Base-by-base conservation (phyloP, 116 monocot genomes). In the Thalassia testudinum region DNA sequence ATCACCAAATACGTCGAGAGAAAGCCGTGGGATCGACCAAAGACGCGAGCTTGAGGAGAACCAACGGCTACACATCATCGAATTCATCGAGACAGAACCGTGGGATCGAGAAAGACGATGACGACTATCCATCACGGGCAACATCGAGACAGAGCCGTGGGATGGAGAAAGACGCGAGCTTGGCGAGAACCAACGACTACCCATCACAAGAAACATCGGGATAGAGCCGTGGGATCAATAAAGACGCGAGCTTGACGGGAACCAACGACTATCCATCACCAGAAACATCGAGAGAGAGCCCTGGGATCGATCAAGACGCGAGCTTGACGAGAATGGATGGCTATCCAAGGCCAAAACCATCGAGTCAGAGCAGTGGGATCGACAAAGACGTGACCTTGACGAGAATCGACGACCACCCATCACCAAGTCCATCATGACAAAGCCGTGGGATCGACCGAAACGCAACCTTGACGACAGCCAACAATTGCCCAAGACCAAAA, bases 401-500 rank as follows among this genome's bases (percentile, higher is more conserved):
- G 14, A 6, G 6, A 40, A 40, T 40, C 0, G 17, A 34, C 10
- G 30, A 34, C 30, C 30, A n/a, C n/a, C n/a, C n/a, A n/a, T n/a
- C n/a, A n/a, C n/a, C n/a, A n/a, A n/a, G n/a, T n/a, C n/a, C n/a
- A n/a, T n/a, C n/a, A n/a, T n/a, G n/a, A n/a, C n/a, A n/a, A n/a
- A n/a, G n/a, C n/a, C n/a, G n/a, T n/a, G n/a, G n/a, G n/a, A n/a
- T n/a, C n/a, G n/a, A n/a, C n/a, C n/a, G n/a, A n/a, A n/a, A n/a
- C n/a, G n/a, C n/a, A n/a, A n/a, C n/a, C n/a, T n/a, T n/a, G n/a
- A n/a, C n/a, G n/a, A n/a, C n/a, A n/a, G n/a, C n/a, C n/a, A n/a
- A n/a, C n/a, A 1, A 42, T 60, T 28, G 80, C 90, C 90, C 75
- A 56, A 85, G 78, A 1, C 78, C 85, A 24, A 81, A 85, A 54